Evolutionary conservation across 2,329 filamentous ascomycete species (phyloP).

Genomic region (Beauveria rudraprayagi): DNA sequence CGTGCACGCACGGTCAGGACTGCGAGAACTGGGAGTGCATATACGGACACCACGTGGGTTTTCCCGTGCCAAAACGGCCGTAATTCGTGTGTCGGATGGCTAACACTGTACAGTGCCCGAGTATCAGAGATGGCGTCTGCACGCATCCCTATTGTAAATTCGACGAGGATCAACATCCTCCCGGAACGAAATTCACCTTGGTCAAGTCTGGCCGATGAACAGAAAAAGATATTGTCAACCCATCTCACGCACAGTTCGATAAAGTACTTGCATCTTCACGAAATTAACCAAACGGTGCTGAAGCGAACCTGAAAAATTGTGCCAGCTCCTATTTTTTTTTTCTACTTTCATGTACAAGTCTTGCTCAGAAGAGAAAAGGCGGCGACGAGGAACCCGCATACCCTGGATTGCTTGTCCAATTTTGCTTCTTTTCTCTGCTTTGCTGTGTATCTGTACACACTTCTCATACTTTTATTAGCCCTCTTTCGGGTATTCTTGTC

Average conservation of each 20-base stretch:
- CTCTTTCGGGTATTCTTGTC: not conserved
- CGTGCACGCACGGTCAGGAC: conserved; percentile 49
- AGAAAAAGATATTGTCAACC: not conserved
- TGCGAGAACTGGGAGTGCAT: conserved; percentile 51
- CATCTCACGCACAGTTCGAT: not conserved
- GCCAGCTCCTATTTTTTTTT: not conserved
- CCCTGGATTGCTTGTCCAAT: not conserved
- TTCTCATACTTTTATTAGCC: not conserved
- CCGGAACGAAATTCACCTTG: conserved; percentile 38
- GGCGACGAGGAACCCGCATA: not conserved
- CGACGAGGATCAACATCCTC: conserved; percentile 43
- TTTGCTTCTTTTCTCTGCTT: not conserved
- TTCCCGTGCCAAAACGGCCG: not conserved
- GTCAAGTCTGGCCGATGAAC: not conserved
- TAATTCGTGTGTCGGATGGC: not conserved
- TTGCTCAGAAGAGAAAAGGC: not conserved
- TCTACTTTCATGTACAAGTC: not conserved
- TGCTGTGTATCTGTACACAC: not conserved
- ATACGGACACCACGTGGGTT: conserved; percentile 53
- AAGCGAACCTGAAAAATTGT: not conserved
- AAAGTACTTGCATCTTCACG: not conserved
- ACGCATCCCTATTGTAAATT: conserved; percentile 50
- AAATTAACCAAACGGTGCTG: not conserved
- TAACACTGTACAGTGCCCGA: conserved; percentile 40
- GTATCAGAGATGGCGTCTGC: conserved; percentile 42